These are phyloP conservation scores for Eragrostis tef DNA, from an alignment of 202 grass and related monocot species.

Conservation along the genomic window DNA sequence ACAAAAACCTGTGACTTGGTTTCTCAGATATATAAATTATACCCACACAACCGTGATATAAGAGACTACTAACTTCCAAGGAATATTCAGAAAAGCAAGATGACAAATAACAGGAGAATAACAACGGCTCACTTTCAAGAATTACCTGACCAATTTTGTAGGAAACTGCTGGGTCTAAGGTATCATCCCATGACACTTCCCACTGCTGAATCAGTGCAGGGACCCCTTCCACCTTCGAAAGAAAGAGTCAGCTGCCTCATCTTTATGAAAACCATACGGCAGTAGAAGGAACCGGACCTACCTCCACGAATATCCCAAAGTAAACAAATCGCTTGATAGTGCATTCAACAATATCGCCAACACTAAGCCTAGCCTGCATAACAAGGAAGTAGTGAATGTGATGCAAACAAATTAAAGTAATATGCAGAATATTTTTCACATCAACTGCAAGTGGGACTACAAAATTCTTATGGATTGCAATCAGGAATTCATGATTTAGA, in stretches of 20 bases:
- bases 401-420: slow-evolving; percentile 4
- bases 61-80: neutral
- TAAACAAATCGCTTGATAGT: slow-evolving; percentile 80
- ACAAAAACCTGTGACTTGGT: neutral
- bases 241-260: slow-evolving; percentile 48
- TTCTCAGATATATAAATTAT: slow-evolving; percentile 10
- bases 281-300: slow-evolving; percentile 41
- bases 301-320: slow-evolving; percentile 97
- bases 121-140: neutral
- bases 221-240: slow-evolving; percentile 82
- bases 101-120: neutral
- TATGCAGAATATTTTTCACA: slow-evolving; percentile 1
- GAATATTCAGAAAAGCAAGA: slow-evolving; percentile 25
- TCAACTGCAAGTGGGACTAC: slow-evolving; percentile 1
- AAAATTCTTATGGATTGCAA: neutral
- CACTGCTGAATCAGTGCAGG: slow-evolving; percentile 85
- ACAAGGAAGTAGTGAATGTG: slow-evolving; percentile 33
- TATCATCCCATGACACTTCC: slow-evolving; percentile 86
- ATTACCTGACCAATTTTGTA: slow-evolving; percentile 86
- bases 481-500: neutral
- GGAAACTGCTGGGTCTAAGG: slow-evolving; percentile 82
- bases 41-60: neutral
- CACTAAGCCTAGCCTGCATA: slow-evolving; percentile 79
- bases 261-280: slow-evolving; percentile 29
- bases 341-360: slow-evolving; percentile 85